Conservation (phyloP, 2,329 filamentous ascomycete genomes). For the Fusarium acutatum region DNA sequence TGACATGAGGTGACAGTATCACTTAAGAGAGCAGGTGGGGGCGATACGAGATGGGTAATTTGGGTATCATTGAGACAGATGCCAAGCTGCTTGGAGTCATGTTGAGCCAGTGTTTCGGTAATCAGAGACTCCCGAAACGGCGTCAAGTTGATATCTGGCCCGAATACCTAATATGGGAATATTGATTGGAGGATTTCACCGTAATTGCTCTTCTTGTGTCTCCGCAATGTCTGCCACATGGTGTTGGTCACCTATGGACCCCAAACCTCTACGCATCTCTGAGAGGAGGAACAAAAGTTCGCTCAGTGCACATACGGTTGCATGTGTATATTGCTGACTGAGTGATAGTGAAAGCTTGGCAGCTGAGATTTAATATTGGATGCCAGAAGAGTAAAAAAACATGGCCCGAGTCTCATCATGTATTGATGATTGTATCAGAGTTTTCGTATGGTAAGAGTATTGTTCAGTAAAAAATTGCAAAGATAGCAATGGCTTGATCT, state of each 20-base stretch:
- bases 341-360: slow-evolving; percentile 5
- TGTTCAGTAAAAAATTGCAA: not conserved
- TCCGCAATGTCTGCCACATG: slow-evolving; percentile 17
- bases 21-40: slow-evolving; percentile 12
- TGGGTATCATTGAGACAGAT: slow-evolving; percentile 9
- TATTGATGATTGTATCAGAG: not conserved
- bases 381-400: not conserved
- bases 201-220: slow-evolving; percentile 10
- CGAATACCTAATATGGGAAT: not conserved
- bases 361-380: not conserved
- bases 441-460: not conserved
- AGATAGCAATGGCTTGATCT: not conserved
- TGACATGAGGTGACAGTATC: not conserved
- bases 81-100: slow-evolving; percentile 1
- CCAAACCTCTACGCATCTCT: not conserved
- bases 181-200: not conserved
- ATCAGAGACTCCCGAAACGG: not conserved
- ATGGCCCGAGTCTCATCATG: not conserved
- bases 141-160: slow-evolving; percentile 1
- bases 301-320: not conserved
- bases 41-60: slow-evolving; percentile 1
- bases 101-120: slow-evolving; percentile 19
- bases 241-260: not conserved
- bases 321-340: not conserved
- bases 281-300: slow-evolving; percentile 20